phyloP scores from a whole-genome alignment of 371 early-diverging fungal genomes.

The Circinella minor region DNA sequence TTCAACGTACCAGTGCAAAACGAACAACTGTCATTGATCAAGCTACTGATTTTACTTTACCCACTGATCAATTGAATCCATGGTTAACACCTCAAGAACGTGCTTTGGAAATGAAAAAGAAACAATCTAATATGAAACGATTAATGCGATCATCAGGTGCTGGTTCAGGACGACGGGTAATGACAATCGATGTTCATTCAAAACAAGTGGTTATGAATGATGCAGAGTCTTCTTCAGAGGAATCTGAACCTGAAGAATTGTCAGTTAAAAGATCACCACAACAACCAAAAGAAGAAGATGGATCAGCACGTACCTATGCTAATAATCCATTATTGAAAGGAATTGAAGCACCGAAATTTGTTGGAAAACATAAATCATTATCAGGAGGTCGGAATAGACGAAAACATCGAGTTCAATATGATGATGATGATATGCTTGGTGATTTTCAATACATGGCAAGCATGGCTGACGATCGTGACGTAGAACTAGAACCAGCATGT shows the following conservation, averaged over 20 bases:
- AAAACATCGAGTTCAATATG: slow-evolving; percentile 39
- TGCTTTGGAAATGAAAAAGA: slow-evolving; percentile 53
- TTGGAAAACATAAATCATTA: slow-evolving; percentile 21
- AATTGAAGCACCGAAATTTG: slow-evolving; percentile 35
- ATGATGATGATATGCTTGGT: slow-evolving; percentile 28
- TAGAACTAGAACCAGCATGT: slow-evolving; percentile 21
- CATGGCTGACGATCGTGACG: slow-evolving; percentile 30
- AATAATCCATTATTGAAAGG: slow-evolving; percentile 49
- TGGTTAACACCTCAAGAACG: slow-evolving; percentile 84
- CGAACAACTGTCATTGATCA: slow-evolving; percentile 77
- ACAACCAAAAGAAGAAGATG: slow-evolving; percentile 10
- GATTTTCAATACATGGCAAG: slow-evolving; percentile 32
- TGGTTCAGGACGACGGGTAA: slow-evolving; percentile 56
- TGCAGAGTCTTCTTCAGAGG: slow-evolving; percentile 21
- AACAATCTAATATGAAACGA: slow-evolving; percentile 54
- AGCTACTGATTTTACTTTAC: slow-evolving; percentile 77
- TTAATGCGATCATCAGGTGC: slow-evolving; percentile 44
- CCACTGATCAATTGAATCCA: slow-evolving; percentile 64
- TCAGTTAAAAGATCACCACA: slow-evolving; percentile 9
- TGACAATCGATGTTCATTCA: slow-evolving; percentile 69
- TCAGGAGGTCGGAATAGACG: slow-evolving; percentile 28
- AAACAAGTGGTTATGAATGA: slow-evolving; percentile 59
- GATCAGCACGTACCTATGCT: slow-evolving; percentile 46
- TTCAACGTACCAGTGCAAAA: slow-evolving; percentile 78
- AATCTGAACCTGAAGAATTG: slow-evolving; percentile 29